Evolutionary conservation across 257 asterid genomes (phyloP).

Genomic region (Capsicum rhomboideum): DNA sequence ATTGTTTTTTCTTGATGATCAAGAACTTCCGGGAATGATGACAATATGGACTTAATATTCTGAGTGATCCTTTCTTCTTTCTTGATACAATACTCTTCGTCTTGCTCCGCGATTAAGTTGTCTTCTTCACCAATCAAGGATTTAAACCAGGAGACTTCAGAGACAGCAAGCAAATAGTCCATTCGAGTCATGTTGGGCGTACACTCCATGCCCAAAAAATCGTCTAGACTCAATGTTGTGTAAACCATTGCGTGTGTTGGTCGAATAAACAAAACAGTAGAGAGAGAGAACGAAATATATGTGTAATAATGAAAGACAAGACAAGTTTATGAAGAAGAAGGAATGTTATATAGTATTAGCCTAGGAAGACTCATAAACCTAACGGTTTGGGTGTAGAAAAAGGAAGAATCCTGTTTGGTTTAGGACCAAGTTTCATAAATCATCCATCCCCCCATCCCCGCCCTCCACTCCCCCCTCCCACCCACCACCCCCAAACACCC

Average conservation of each 20-base stretch:
- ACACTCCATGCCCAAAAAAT: background rate
- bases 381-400: no score
- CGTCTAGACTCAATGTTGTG: background rate
- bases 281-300: background rate
- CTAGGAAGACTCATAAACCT: no score
- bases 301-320: no score
- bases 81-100: background rate
- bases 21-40: background rate
- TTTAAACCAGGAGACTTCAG: background rate
- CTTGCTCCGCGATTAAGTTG: background rate
- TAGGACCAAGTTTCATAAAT: no score
- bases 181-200: background rate
- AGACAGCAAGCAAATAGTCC: background rate
- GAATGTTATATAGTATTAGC: no score
- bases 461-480: no score
- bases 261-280: no score
- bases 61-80: background rate
- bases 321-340: no score
- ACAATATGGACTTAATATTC: background rate
- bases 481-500: no score
- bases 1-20: background rate
- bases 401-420: no score
- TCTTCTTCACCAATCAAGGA: background rate
- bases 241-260: background rate
- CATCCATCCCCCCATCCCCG: no score